Percentiles rank a stretch among this genome's conserved stretches.
Evolutionary conservation across 1,284 basidiomycete genomes (phyloP).

Genomic region (Anthracocystis panici-leucophaei): DNA sequence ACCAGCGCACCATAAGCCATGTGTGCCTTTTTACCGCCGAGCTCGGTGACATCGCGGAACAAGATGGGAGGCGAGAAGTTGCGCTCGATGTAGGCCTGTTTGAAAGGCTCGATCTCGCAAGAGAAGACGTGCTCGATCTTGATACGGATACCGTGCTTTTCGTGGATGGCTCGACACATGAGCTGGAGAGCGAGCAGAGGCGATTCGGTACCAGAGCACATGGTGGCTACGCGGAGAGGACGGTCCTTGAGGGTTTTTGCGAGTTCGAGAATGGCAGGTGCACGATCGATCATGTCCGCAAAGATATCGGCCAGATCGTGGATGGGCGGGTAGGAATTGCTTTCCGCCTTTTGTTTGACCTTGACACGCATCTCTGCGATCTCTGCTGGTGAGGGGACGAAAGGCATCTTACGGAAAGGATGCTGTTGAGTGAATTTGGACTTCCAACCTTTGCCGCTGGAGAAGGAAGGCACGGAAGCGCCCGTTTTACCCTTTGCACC

Average conservation of each 20-base stretch:
- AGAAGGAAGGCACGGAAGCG: constrained; percentile 21
- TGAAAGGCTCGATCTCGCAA: constrained; percentile 97
- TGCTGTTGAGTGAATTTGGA: constrained; percentile 38
- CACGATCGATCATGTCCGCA: constrained; percentile 80
- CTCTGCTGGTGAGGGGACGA: constrained; percentile 39
- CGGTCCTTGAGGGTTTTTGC: constrained; percentile 81
- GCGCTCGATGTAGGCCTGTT: constrained; percentile 96
- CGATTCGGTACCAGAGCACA: constrained; percentile 97
- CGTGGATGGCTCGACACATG: constrained; percentile 80
- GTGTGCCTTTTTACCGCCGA: constrained; percentile 74
- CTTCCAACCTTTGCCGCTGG: constrained; percentile 46
- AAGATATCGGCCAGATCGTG: constrained; percentile 84
- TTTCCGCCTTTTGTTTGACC: constrained; percentile 40
- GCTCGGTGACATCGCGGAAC: constrained; percentile 93
- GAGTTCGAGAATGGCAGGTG: constrained; percentile 71
- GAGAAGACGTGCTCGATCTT: constrained; percentile 93
- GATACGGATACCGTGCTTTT: constrained; percentile 78
- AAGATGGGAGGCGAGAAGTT: constrained; percentile 89
- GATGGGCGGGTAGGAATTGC: constrained; percentile 77
- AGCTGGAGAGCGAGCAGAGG: constrained; percentile 89
- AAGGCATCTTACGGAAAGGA: constrained; percentile 38
- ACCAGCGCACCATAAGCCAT: constrained; percentile 91
- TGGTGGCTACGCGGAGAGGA: constrained; percentile 91
- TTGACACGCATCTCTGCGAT: constrained; percentile 21
- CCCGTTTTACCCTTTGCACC: constrained; percentile 11